A percentile compares a stretch with the other conserved stretches of the same genome.
Conservation (phyloP, 331 rosid genomes). For the Saraca asoca region DNA sequence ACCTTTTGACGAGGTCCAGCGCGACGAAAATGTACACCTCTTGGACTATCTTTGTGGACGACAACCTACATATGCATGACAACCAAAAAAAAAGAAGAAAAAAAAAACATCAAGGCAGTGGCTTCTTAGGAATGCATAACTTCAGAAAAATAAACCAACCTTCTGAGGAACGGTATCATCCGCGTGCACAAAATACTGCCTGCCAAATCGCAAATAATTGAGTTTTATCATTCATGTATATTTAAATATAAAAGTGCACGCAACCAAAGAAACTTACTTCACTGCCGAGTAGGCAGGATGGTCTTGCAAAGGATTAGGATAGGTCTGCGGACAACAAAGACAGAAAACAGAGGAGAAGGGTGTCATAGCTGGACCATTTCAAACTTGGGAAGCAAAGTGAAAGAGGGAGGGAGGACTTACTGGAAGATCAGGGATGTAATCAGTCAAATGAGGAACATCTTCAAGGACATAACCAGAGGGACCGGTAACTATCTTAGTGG, state of each 20-base stretch:
- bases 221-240: conserved; percentile 26
- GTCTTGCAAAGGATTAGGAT: conserved; percentile 65
- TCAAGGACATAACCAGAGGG: conserved; percentile 77
- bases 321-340: conserved; percentile 31
- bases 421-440: conserved; percentile 72
- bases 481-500: conserved; percentile 57
- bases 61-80: too few relatives aligned
- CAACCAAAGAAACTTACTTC: conserved; percentile 54
- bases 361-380: too few relatives aligned
- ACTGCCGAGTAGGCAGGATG: conserved; percentile 92
- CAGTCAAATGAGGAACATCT: conserved; percentile 91
- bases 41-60: conserved; percentile 73
- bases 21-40: conserved; percentile 83
- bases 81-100: conserved; percentile 3
- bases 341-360: too few relatives aligned
- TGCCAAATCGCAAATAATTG: conserved; percentile 43
- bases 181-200: conserved; percentile 86
- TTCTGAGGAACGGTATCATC: conserved; percentile 81
- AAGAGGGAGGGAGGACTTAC: conserved; percentile 53
- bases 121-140: too few relatives aligned
- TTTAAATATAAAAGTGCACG: too few relatives aligned
- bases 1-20: conserved; percentile 92
- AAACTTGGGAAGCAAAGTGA: background rate
- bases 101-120: too few relatives aligned
- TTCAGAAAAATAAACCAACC: conserved; percentile 47